These are phyloP conservation scores for Adenanthera pavonina DNA, from an alignment of 306 rosid genomes.

Conservation along the genomic window DNA sequence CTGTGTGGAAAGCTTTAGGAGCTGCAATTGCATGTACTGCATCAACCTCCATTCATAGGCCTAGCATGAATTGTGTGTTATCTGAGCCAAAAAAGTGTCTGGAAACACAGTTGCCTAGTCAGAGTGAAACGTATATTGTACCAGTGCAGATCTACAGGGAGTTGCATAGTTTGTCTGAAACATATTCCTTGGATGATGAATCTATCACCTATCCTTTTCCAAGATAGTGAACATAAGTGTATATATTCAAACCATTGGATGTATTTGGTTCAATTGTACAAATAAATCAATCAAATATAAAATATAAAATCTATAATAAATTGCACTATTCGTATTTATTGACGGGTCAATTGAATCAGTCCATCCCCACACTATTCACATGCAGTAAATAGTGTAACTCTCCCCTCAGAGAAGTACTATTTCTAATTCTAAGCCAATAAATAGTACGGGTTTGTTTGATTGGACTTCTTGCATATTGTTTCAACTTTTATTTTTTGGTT, in stretches of 20 bases:
- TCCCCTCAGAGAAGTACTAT: no score
- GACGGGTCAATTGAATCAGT: no score
- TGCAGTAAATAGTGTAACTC: no score
- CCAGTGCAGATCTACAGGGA: slow-evolving; percentile 33
- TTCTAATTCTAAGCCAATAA: no score
- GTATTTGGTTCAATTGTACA: slow-evolving; percentile 3
- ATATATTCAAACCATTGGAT: neutral
- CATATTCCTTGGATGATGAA: slow-evolving; percentile 46
- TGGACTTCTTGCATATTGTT: no score
- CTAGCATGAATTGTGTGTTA: slow-evolving; percentile 57
- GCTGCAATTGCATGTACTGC: slow-evolving; percentile 61
- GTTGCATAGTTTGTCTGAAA: slow-evolving; percentile 42
- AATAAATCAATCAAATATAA: neutral
- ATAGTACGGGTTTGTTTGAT: no score
- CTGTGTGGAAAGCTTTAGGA: slow-evolving; percentile 49
- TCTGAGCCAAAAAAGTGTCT: slow-evolving; percentile 55
- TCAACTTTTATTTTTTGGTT: no score
- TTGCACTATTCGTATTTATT: no score
- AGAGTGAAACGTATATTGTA: slow-evolving; percentile 34
- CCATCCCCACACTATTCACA: no score
- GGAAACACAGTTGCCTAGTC: slow-evolving; percentile 43
- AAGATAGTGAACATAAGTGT: slow-evolving; percentile 32
- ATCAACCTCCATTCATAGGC: slow-evolving; percentile 55
- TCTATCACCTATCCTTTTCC: slow-evolving; percentile 47
- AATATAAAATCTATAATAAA: no score